These are phyloP conservation scores for Scytalidium sp. DNA, from an alignment of 2,329 filamentous ascomycete genomes.

Conservation along the genomic window DNA sequence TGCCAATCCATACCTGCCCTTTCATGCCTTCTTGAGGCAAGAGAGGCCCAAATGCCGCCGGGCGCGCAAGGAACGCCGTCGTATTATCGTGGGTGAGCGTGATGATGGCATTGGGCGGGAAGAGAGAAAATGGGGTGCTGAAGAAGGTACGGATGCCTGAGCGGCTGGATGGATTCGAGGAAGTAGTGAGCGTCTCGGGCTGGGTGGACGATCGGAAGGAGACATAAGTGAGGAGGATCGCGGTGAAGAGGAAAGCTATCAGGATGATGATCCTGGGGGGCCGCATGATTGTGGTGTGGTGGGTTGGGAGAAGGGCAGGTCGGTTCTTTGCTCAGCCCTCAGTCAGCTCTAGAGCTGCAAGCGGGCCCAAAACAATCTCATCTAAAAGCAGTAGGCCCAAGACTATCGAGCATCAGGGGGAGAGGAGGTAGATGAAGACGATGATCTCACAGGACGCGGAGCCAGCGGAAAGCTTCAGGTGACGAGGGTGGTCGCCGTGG, in stretches of 20 bases:
- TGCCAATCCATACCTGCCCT: constrained; percentile 90
- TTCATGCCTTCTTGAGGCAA: constrained; percentile 75
- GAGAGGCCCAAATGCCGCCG: constrained; percentile 85
- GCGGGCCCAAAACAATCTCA: constrained; percentile 5
- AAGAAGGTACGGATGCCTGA: constrained; percentile 56
- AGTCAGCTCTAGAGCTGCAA: constrained; percentile 22
- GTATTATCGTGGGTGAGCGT: constrained; percentile 97
- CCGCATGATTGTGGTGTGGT: constrained; percentile 25
- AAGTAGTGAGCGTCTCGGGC: constrained; percentile 15
- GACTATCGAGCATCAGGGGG: neutral
- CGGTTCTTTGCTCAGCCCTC: constrained; percentile 7
- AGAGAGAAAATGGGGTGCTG: constrained; percentile 78
- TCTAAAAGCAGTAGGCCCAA: constrained; percentile 1
- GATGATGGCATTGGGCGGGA: constrained; percentile 93
- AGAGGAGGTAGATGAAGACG: neutral
- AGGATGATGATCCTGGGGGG: constrained; percentile 29
- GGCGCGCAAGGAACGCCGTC: constrained; percentile 90
- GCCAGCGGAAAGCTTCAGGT: neutral
- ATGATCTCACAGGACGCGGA: neutral
- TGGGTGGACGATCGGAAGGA: constrained; percentile 25
- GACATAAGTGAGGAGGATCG: constrained; percentile 25
- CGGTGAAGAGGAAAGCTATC: constrained; percentile 24
- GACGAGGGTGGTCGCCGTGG: neutral
- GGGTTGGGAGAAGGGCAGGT: constrained; percentile 14
- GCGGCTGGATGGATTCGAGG: constrained; percentile 10